Evolutionary conservation across 1,139 yeast species (phyloP), one percentile per base, ranked within the genome.

Genomic region (Candida smagusa): DNA sequence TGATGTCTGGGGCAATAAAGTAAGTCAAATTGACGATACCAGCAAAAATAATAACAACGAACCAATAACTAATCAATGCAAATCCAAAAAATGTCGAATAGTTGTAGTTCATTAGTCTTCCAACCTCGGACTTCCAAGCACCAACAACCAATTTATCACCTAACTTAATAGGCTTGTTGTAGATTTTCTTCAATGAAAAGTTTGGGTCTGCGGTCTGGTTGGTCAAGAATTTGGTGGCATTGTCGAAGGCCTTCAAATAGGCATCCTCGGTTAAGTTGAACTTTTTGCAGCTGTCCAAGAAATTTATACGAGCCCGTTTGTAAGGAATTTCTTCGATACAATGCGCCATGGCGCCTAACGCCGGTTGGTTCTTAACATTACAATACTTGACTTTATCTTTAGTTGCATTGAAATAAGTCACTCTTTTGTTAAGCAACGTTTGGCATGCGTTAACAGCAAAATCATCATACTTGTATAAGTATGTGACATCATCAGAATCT

Each of bases 71-170:
- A 27, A 71, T 64, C 54, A 79, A 73, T 3, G 64, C 71, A 38
- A 63, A 63, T n/a, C 75, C 79, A 49, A 70, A 77, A 56, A 62
- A 65, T 31, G 67, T 62, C 41, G 80, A 78, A 28, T 58, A 64
- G 49, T 62, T 66, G 41, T 68, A 72, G 60, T 47, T 66, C 30
- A 63, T 50, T 47, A 60, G 75, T 46, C 70, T 58, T 19, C 65
- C 63, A 34, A 59, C 62, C 43, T 71, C 56, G 9, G 78, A 65
- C 27, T 49, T 46, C 47, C 61, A 67, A 22, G 67, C 72, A 28
- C 60, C 62, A 1, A 40, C 39, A 33, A 68, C 54, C 25, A 43
- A 45, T 32, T 45, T 50, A 27, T 56, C 44, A 1, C 47, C 27
- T 12, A 65, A 38, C 12, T 47, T 38, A 6, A 61, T 58, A 9